Conservation (phyloP, 2,329 filamentous ascomycete species). For the Capronia epimyces region DNA sequence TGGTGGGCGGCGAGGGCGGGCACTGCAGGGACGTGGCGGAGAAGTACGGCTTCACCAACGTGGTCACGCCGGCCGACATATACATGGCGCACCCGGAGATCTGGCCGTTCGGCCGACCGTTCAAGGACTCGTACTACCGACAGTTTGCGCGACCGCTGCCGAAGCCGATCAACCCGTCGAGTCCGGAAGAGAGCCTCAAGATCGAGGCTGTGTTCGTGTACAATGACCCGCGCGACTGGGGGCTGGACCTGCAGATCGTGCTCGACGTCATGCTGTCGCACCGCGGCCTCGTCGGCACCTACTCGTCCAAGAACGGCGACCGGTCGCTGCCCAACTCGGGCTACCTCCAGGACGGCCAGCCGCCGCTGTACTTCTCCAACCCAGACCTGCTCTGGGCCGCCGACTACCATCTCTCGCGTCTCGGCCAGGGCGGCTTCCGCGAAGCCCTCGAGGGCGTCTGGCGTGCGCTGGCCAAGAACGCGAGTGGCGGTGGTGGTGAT, state of each 20-base stretch:
- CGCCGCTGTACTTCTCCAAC: conserved; percentile 80
- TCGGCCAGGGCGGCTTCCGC: conserved; percentile 88
- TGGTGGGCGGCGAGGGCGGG: conserved; percentile 64
- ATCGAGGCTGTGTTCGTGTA: conserved; percentile 90
- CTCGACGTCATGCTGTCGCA: conserved; percentile 75
- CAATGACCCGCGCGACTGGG: conserved; percentile 96
- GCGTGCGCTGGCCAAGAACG: conserved; percentile 56
- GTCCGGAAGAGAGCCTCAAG: conserved; percentile 52
- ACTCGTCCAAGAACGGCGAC: conserved; percentile 66
- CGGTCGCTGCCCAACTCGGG: conserved; percentile 61
- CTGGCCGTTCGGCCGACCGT: conserved; percentile 74
- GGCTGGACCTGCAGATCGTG: conserved; percentile 78
- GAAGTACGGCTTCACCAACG: conserved; percentile 70
- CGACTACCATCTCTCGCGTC: conserved; percentile 72
- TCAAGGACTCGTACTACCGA: conserved; percentile 56
- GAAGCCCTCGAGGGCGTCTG: conserved; percentile 76
- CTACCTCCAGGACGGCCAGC: conserved; percentile 79
- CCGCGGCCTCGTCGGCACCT: conserved; percentile 73
- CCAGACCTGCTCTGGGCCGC: conserved; percentile 87
- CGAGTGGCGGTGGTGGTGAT: conserved; percentile 29
- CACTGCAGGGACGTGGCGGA: conserved; percentile 69
- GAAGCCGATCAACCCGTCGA: conserved; percentile 39
- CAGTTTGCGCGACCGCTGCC: conserved; percentile 36
- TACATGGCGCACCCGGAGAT: conserved; percentile 66
- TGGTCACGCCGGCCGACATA: conserved; percentile 82